Evolutionary conservation across 768 basidiomycete genomes (phyloP).

Genomic region (Tylopilus vinaceipallidus): DNA sequence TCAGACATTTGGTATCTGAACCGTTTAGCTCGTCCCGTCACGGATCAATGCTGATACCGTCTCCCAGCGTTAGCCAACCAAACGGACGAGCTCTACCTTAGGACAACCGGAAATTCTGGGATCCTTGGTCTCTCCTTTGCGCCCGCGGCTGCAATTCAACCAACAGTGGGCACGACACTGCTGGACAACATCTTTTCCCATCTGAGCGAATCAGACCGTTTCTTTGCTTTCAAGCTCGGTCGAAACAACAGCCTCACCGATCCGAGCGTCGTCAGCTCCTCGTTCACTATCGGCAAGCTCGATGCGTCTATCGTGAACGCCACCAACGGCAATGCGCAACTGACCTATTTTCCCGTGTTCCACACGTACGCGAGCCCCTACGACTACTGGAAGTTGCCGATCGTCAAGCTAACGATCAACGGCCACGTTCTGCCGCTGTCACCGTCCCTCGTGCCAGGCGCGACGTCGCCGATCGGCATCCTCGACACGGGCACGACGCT

Average conservation of each 20-base stretch:
- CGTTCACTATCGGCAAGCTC: constrained; percentile 52
- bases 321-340: constrained; percentile 30
- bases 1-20: constrained; percentile 46
- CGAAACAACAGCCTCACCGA: constrained; percentile 25
- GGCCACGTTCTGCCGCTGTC: constrained; percentile 40
- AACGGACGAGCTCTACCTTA: constrained; percentile 43
- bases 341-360: constrained; percentile 42
- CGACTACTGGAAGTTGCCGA: constrained; percentile 60
- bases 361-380: constrained; percentile 34
- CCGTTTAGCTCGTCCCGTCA: not conserved
- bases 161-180: constrained; percentile 42
- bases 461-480: constrained; percentile 48
- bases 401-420: constrained; percentile 45
- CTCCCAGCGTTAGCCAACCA: constrained; percentile 43
- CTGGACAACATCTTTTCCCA: constrained; percentile 47
- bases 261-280: constrained; percentile 32
- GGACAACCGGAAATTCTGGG: constrained; percentile 49
- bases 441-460: constrained; percentile 42
- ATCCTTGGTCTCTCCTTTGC: constrained; percentile 56
- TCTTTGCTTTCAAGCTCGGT: constrained; percentile 52
- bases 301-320: constrained; percentile 31
- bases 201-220: constrained; percentile 39
- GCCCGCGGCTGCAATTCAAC: constrained; percentile 43
- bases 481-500: constrained; percentile 64
- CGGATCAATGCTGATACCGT: not conserved